Conservation (phyloP, 2,329 filamentous ascomycete genomes). For the Colletotrichum sp. region DNA sequence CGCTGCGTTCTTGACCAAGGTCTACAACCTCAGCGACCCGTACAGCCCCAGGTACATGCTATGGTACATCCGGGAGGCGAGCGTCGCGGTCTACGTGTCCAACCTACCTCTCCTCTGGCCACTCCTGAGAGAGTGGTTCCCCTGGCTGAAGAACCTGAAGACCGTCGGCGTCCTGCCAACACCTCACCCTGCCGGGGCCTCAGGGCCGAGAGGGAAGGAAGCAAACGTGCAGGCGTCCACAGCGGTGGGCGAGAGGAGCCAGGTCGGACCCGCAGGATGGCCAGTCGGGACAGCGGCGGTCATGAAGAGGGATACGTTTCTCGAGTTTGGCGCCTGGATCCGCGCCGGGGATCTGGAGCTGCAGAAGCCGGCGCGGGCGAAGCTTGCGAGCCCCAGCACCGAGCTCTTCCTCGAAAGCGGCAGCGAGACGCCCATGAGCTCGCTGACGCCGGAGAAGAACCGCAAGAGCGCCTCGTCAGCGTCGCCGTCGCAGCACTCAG, state of each 20-base stretch:
- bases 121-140: constrained; percentile 44
- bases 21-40: constrained; percentile 42
- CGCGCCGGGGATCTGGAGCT: background rate
- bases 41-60: constrained; percentile 41
- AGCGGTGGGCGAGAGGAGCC: background rate
- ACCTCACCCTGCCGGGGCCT: background rate
- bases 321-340: constrained; percentile 1
- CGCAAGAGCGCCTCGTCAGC: background rate
- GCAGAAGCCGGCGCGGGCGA: background rate
- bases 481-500: background rate
- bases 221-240: background rate
- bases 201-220: background rate
- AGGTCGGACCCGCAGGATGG: background rate
- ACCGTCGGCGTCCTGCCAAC: background rate
- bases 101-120: constrained; percentile 61
- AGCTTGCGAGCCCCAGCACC: background rate
- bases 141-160: background rate
- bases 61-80: constrained; percentile 61
- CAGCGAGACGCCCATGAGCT: background rate
- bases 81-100: constrained; percentile 56
- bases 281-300: background rate
- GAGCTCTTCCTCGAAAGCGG: background rate
- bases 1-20: constrained; percentile 47
- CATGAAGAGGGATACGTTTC: background rate
- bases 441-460: background rate